Evolutionary conservation across 2,329 filamentous ascomycete genomes (phyloP), one percentile per base, ranked within the genome.

Genomic region (Dactylellina sp.): DNA sequence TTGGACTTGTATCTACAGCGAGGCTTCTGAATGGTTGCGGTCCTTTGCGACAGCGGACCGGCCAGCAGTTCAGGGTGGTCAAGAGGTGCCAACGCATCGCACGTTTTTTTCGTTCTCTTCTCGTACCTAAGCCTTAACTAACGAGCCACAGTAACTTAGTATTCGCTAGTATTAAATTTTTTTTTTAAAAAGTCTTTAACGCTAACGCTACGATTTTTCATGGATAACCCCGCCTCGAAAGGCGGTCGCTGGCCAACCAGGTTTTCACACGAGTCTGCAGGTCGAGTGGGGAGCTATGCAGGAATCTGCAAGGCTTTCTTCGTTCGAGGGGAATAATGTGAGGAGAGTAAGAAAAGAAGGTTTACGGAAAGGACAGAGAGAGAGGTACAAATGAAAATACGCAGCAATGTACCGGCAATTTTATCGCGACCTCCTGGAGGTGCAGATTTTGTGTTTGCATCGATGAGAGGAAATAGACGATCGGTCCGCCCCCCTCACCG

Each of bases 21-120:
- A 50, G 22, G 14, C 46, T 50, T 32, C 9, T 32, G 4, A 32
- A 32, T 32, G 28, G 28, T 32, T 9, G 28, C 28, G 28, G 28
- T 32, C 28, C 28, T 9, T 32, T 32, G 28, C 28, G 28, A 32
- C 28, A 5, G 28, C 28, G 28, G 28, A n/a, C 28, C 14, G 12
- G 9, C 20, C 28, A 2, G 46, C 53, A 52, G 42, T 12, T 28
- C 50, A 47, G 49, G 55, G 52, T 5, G 35, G 49, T 56, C 22
- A 25, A 71, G 66, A 64, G 66, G 66, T 71, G 66, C 66, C 66
- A 71, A 63, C 66, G 66, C 66, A 71, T 71, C 65, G 25, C 39
- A 20, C 24, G 25, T 5, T 37, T 63, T 24, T 57, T 4, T 7
- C 53, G 3, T 6, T 7, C 24, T 63, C 39, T 57, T 7, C 53